Base-by-base conservation (phyloP, 345 rosid species). In the Hevea brasiliensis region DNA sequence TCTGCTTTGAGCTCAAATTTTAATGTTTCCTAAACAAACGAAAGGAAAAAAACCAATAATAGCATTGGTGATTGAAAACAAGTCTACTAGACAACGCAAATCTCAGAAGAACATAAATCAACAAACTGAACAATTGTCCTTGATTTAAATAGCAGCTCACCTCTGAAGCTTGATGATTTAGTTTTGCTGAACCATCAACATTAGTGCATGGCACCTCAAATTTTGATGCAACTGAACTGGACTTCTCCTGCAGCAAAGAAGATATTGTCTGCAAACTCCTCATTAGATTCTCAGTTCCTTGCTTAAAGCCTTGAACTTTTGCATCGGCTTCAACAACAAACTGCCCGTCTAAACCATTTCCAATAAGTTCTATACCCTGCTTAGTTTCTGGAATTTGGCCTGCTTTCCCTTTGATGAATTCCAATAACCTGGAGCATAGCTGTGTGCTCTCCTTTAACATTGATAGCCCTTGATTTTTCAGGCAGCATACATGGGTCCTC, bases 401-500 rank as follows among this genome's bases (percentile, higher is more conserved):
- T 44, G 72, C 58, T 78, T 81, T 90, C 75, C 81, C 85, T 78
- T 88, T 91, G 77, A 88, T 73, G 74, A 87, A 84, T 64, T 82
- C 91, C 81, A 93, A 82, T 71, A 93, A 78, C 86, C 84, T 86
- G 64, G 87, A 80, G 81, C 89, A 88, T 35, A 88, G 75, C 51
- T 82, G 81, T 67, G 73, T 71, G 82, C 92, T 82, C 78, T 88
- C 93, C 26, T 88, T 86, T 68, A 96, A 81, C 82, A 87, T 80
- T 32, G 88, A 73, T 23, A 96, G 61, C 62, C 97, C 98, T 76
- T 90, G 94, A 76, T 84, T 89, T 84, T 96, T 93, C 85, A 96
- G 85, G 81, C 69, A 86, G 84, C 83, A 68, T 47, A 85, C 73
- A 32, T 92, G 89, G 65, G 80, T 73, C 88, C 79, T 72, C 81